phyloP scores from a whole-genome alignment of 768 basidiomycete species.

The Lactarius sp. region DNA sequence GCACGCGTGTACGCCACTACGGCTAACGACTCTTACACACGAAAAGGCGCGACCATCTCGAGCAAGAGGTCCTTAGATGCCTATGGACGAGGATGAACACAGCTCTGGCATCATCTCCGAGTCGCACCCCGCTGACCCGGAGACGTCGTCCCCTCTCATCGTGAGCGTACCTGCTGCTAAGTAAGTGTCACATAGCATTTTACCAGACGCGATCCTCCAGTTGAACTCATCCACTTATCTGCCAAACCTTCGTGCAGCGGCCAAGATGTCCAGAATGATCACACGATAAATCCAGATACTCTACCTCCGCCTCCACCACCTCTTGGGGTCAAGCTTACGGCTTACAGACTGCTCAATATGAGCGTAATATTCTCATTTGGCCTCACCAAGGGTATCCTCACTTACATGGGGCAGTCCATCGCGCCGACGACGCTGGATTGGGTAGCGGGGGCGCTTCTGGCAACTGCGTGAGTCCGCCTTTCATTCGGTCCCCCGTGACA shows the following conservation, averaged over 20 bases:
- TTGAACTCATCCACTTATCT: background rate
- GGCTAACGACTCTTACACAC: background rate
- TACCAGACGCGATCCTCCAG: background rate
- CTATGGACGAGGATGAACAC: background rate
- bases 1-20: background rate
- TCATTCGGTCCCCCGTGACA: too few relatives aligned
- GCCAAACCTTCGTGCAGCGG: background rate
- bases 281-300: background rate
- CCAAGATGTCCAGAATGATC: background rate
- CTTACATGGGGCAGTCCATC: conserved; percentile 6
- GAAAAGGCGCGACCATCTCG: background rate
- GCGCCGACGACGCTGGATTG: conserved; percentile 10
- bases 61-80: background rate
- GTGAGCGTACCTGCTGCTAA: background rate
- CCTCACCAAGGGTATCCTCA: conserved; percentile 1
- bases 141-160: background rate
- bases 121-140: background rate
- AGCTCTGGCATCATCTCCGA: background rate
- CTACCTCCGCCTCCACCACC: background rate
- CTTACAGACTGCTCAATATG: conserved; percentile 10
- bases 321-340: conserved; percentile 13
- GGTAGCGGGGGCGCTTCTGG: conserved; percentile 5
- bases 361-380: background rate
- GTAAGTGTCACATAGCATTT: background rate
- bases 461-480: background rate